Percentiles rank a stretch among this genome's conserved stretches.
phyloP scores from a whole-genome alignment of 2,329 filamentous ascomycete genomes.

The Teratosphaeria pseudoeucalypti region DNA sequence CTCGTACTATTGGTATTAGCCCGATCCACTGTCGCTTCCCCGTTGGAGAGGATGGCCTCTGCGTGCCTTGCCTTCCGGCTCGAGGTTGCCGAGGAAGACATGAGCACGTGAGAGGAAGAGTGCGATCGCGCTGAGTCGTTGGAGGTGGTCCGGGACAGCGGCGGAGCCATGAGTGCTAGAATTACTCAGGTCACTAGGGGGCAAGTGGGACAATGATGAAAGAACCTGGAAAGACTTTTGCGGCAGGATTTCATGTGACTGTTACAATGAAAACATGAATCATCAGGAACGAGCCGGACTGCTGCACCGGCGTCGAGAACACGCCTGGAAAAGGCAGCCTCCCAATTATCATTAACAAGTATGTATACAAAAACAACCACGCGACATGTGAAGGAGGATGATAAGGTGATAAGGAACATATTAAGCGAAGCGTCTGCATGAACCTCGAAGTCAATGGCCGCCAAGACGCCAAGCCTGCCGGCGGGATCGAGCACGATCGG shows the following conservation, averaged over 20 bases:
- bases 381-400: not conserved
- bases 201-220: not conserved
- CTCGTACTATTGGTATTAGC: slow-evolving; percentile 20
- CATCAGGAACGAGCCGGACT: not conserved
- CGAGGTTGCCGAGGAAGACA: slow-evolving; percentile 24
- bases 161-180: not conserved
- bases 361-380: not conserved
- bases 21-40: slow-evolving; percentile 41
- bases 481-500: not conserved
- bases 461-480: no score
- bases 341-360: not conserved
- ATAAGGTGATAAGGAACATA: not conserved
- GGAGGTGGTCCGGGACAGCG: slow-evolving; percentile 15
- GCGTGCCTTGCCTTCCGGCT: slow-evolving; percentile 47
- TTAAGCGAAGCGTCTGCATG: not conserved
- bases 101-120: slow-evolving; percentile 32
- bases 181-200: not conserved
- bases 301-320: not conserved
- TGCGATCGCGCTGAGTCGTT: slow-evolving; percentile 29
- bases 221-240: not conserved
- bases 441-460: not conserved
- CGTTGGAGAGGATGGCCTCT: slow-evolving; percentile 49
- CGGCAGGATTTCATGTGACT: not conserved
- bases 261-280: not conserved
- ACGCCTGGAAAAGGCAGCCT: not conserved